Conservation (phyloP, 371 early-diverging fungal species). For the Nosema bombycis region DNA sequence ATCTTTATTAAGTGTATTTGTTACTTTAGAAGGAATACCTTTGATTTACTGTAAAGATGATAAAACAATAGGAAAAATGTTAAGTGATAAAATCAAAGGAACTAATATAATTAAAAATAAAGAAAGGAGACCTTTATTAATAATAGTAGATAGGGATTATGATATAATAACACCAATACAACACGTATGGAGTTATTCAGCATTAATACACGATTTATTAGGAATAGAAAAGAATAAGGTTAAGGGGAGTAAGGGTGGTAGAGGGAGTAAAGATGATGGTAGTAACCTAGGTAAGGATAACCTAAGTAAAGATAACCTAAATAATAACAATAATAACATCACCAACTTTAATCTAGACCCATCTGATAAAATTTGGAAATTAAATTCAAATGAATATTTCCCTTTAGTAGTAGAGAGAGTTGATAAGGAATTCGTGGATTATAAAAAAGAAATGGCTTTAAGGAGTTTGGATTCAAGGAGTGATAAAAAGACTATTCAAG, state of each 20-base stretch:
- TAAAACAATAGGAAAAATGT: slow-evolving; percentile 25
- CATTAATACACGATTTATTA: slow-evolving; percentile 86
- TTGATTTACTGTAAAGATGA: slow-evolving; percentile 37
- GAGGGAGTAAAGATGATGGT: background rate
- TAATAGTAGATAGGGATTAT: slow-evolving; percentile 83
- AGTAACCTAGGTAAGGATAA: no score
- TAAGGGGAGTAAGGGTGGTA: slow-evolving; percentile 66
- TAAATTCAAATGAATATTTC: slow-evolving; percentile 82
- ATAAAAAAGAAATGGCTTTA: slow-evolving; percentile 64
- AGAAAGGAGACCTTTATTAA: slow-evolving; percentile 68
- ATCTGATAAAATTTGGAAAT: slow-evolving; percentile 80
- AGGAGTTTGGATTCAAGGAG: slow-evolving; percentile 51
- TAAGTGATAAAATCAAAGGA: slow-evolving; percentile 43
- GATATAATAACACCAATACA: slow-evolving; percentile 83
- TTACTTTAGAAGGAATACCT: slow-evolving; percentile 71
- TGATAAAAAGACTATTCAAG: slow-evolving; percentile 66
- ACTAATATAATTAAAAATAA: slow-evolving; percentile 46
- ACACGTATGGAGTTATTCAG: slow-evolving; percentile 93
- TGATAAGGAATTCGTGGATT: slow-evolving; percentile 61
- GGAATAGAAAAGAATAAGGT: slow-evolving; percentile 78
- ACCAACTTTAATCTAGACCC: slow-evolving; percentile 76
- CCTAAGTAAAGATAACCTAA: no score
- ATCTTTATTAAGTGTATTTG: slow-evolving; percentile 78
- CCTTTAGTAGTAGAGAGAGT: slow-evolving; percentile 80
- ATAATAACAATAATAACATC: no score